Conservation (phyloP, 2,329 filamentous ascomycete species). For the Colletotrichum lupini region DNA sequence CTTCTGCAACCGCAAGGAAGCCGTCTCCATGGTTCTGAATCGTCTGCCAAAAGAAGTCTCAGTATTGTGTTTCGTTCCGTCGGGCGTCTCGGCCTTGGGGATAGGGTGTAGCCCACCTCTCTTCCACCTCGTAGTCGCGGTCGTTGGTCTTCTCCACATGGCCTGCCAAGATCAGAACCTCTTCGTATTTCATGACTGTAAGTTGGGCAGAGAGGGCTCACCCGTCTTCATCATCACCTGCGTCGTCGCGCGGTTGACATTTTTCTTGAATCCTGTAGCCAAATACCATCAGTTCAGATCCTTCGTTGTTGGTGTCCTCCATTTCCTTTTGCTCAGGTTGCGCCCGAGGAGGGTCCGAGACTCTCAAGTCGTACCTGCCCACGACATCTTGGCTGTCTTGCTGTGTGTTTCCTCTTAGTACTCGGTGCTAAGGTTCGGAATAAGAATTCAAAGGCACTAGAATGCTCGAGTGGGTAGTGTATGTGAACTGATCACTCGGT, state of each 20-base stretch:
- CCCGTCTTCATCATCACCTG: slow-evolving; percentile 99
- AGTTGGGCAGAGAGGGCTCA: slow-evolving; percentile 49
- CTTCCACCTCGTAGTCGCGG: slow-evolving; percentile 98
- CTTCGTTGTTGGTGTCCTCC: neutral
- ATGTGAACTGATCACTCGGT: slow-evolving; percentile 4
- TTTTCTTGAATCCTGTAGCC: slow-evolving; percentile 73
- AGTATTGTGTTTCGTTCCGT: slow-evolving; percentile 23
- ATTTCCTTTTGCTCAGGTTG: neutral
- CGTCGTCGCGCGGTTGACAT: slow-evolving; percentile 98
- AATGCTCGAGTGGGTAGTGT: neutral
- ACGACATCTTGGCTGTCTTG: slow-evolving; percentile 53
- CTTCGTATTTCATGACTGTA: neutral
- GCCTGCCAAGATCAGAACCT: slow-evolving; percentile 57
- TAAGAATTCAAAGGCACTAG: neutral
- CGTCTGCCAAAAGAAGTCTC: slow-evolving; percentile 66
- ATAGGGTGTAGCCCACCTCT: slow-evolving; percentile 67
- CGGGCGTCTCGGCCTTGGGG: no score
- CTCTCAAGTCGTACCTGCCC: slow-evolving; percentile 52
- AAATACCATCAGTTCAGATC: slow-evolving; percentile 9
- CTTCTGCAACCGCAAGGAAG: slow-evolving; percentile 91
- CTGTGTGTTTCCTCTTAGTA: neutral
- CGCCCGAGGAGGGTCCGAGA: slow-evolving; percentile 3
- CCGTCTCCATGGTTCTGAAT: slow-evolving; percentile 97
- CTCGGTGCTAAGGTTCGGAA: neutral
- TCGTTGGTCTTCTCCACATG: slow-evolving; percentile 99